Base-by-base conservation (phyloP, 2,329 filamentous ascomycete genomes). In the Arthrobotrys sinensis region DNA sequence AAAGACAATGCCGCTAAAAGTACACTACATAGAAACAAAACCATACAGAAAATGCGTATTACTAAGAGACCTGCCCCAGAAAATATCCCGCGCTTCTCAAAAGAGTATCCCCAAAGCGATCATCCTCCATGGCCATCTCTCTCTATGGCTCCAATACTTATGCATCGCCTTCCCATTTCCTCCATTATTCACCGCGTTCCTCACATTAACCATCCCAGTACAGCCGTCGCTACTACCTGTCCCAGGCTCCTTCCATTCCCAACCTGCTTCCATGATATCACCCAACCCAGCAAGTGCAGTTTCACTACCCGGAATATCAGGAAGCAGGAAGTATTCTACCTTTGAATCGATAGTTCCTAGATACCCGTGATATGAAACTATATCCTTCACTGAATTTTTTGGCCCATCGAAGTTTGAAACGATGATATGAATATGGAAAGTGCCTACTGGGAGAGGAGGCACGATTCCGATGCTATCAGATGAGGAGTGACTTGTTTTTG, bases 61-160 rank as follows among this genome's bases (percentile, higher is more conserved):
- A 65, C 21, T 40, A 32, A 65, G 34, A 50, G 21, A 24, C 62
- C 46, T 14, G 46, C 34, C 21, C 55, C 12, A 52, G 32, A 66
- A 40, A 66, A 66, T 52, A 50, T 50, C 6, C n/a, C 14, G 5
- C 19, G 45, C 57, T 2, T 6, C 7, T 75, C 50, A 79, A 28
- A 79, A 79, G 28, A 79, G 60, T 16, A 68, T 79, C n/a, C 68
- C 68, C 43, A 79, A 53, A 64, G 68, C 19, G 45, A 79, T 73
- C 69, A 72, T 79, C 76, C 69, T 79, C 76, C 76, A 79, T 21
- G 63, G 53, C 63, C 43, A 68, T 34, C 76, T 63, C 16, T 79
- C 76, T 11, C 53, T 73, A 66, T 79, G 76, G 52, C 76, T 72
- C 67, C 68, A 79, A 52, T 79, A 79, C 64, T 79, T 79, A 64